Base-by-base conservation (phyloP, 352 stramenopile genomes). In the Phytophthora pseudosyringae region DNA sequence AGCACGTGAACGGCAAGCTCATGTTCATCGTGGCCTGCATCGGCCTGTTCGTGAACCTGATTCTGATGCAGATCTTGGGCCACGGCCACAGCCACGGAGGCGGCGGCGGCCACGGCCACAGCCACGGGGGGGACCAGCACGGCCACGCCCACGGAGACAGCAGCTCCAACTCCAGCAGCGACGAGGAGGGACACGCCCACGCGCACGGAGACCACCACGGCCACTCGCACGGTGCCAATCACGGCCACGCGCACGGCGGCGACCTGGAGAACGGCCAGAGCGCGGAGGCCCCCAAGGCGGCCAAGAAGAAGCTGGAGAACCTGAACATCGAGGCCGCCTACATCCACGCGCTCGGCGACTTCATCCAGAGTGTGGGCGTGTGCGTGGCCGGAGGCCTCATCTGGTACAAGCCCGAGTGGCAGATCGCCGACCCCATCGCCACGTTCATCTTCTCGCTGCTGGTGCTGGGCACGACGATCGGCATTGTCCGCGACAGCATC, bases 371-470 rank as follows among this genome's bases (percentile, higher is more conserved):
- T 50, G 71, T 98, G 5, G 96, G 96, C 32, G 97, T 99, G 33
- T 94, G 98, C 51, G 78, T 99, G 45, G 97, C 97, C 5, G 97
- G 96, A 25, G 76, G 86, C 5, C 75, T 99, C 35, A 99, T 99
- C 69, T 99, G 96, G 97, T 97, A 88, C 67, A 97, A 98, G 44
- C 97, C 96, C 5, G 67, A 84, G 38, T 99, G 97, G 96, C 88
- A 98, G 70, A 90, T 99, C 46, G 86, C 96, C 0, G 97, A 99
- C 76, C 97, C 97, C 26, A 98, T 99, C 64, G 94, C 89, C 44
- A 99, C 97, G 12, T 95, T 99, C 21, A 55, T 99, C n/a, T 99
- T 99, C 76, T 98, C 94, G 32, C 45, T 98, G 46, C 49, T 99
- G 6, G 96, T 99, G 38, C 83, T 99, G 15, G 91, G 78, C 52